A percentile compares a stretch with the other conserved stretches of the same genome.
These are phyloP conservation scores for Begonia masoniana DNA, from an alignment of 306 rosid species.

Conservation along the genomic window DNA sequence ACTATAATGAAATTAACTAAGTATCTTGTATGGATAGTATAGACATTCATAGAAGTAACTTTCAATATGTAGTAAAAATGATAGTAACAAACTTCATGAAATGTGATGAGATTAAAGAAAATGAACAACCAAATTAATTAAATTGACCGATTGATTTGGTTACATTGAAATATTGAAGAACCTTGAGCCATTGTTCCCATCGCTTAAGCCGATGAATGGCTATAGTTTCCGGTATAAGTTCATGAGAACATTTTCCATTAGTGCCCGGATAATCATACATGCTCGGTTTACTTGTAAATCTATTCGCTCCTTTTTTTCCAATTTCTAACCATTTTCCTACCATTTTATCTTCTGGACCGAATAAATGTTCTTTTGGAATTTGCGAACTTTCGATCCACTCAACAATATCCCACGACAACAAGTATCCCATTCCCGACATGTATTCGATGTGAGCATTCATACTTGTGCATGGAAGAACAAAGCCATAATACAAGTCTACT, in stretches of 20 bases:
- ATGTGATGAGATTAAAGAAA: not conserved
- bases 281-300: conserved; percentile 15
- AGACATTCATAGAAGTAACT: too few relatives aligned
- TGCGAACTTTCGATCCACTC: conserved; percentile 17
- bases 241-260: conserved; percentile 17
- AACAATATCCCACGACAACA: conserved; percentile 29
- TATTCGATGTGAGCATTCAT: conserved; percentile 12
- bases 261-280: conserved; percentile 22
- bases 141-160: conserved; percentile 3
- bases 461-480: conserved; percentile 18
- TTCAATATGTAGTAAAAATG: too few relatives aligned
- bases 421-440: conserved; percentile 23
- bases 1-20: too few relatives aligned
- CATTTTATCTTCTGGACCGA: conserved; percentile 22
- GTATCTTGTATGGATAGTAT: too few relatives aligned
- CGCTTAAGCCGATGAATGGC: conserved; percentile 22
- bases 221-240: conserved; percentile 13
- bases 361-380: not conserved
- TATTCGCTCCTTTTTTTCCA: conserved; percentile 14
- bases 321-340: conserved; percentile 20
- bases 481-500: conserved; percentile 16
- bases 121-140: too few relatives aligned
- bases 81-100: too few relatives aligned
- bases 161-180: conserved; percentile 17
- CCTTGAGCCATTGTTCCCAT: conserved; percentile 20